phyloP scores from a whole-genome alignment of 2,329 filamentous ascomycete species.

The Orbilia ellipsospora region DNA sequence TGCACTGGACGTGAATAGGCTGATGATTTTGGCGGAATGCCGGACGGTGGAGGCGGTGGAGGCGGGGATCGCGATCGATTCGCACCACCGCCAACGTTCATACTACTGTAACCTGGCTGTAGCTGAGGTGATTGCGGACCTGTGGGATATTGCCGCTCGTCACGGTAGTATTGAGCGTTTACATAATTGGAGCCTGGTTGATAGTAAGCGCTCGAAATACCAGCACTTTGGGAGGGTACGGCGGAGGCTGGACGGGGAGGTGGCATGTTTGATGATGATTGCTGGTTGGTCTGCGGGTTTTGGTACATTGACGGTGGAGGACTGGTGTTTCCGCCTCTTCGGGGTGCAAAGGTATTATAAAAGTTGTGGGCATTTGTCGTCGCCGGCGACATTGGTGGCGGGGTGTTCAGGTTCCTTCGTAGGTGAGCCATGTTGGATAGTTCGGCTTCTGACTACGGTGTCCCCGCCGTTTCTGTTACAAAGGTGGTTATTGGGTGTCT shows the following conservation, averaged over 20 bases:
- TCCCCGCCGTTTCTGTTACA: background rate
- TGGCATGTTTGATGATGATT: constrained; percentile 18
- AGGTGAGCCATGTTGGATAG: constrained; percentile 44
- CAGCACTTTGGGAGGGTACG: constrained; percentile 34
- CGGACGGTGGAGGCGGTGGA: constrained; percentile 16
- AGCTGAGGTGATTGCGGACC: constrained; percentile 37
- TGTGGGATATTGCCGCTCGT: constrained; percentile 32
- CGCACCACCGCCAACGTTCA: constrained; percentile 37
- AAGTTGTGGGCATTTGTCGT: constrained; percentile 53
- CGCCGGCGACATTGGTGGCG: constrained; percentile 52
- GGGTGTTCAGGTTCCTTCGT: constrained; percentile 48
- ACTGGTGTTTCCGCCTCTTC: constrained; percentile 30
- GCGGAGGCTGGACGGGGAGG: constrained; percentile 48
- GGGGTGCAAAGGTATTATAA: constrained; percentile 51
- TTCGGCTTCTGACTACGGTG: background rate
- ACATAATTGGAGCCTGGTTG: constrained; percentile 42
- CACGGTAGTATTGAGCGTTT: constrained; percentile 53
- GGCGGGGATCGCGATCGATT: constrained; percentile 24
- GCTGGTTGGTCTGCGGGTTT: constrained; percentile 1
- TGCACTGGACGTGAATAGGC: constrained; percentile 37
- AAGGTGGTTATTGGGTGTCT: background rate
- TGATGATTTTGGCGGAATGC: constrained; percentile 24
- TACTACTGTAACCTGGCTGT: constrained; percentile 41
- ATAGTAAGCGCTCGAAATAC: constrained; percentile 34
- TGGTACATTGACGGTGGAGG: constrained; percentile 51